Conservation (phyloP, 768 basidiomycete species). For the Lepiota venenata region DNA sequence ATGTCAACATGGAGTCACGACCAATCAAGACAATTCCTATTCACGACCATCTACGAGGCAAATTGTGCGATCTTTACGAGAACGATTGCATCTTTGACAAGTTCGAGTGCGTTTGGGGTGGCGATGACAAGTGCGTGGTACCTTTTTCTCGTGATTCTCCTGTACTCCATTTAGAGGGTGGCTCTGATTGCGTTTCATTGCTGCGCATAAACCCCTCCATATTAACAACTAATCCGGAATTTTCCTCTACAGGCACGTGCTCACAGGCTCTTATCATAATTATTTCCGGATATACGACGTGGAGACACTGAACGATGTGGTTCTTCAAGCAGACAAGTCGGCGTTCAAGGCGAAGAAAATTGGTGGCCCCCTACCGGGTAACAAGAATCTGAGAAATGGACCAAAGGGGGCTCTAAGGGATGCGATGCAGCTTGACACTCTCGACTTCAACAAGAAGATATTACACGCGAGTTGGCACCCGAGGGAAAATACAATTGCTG, state of each 20-base stretch:
- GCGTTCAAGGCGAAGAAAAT: slow-evolving; percentile 99
- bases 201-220: not conserved
- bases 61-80: slow-evolving; percentile 98
- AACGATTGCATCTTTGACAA: slow-evolving; percentile 99
- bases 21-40: slow-evolving; percentile 98
- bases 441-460: slow-evolving; percentile 98
- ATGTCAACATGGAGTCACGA: slow-evolving; percentile 97
- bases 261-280: slow-evolving; percentile 99
- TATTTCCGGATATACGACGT: slow-evolving; percentile 99
- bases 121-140: slow-evolving; percentile 83
- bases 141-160: slow-evolving; percentile 20
- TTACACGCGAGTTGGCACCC: slow-evolving; percentile 98
- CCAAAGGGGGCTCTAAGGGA: slow-evolving; percentile 74
- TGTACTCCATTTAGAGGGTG: slow-evolving; percentile 8
- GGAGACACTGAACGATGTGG: slow-evolving; percentile 82
- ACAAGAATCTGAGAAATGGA: slow-evolving; percentile 75
- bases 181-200: slow-evolving; percentile 1
- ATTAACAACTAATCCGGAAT: slow-evolving; percentile 17
- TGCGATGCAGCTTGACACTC: slow-evolving; percentile 79
- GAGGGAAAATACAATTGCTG: slow-evolving; percentile 95
- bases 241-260: slow-evolving; percentile 67
- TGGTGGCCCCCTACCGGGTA: slow-evolving; percentile 76
- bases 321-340: slow-evolving; percentile 97
- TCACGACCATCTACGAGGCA: slow-evolving; percentile 95
- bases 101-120: slow-evolving; percentile 98